Conservation (phyloP, 805 yeast species). For the Candida incommunis region DNA sequence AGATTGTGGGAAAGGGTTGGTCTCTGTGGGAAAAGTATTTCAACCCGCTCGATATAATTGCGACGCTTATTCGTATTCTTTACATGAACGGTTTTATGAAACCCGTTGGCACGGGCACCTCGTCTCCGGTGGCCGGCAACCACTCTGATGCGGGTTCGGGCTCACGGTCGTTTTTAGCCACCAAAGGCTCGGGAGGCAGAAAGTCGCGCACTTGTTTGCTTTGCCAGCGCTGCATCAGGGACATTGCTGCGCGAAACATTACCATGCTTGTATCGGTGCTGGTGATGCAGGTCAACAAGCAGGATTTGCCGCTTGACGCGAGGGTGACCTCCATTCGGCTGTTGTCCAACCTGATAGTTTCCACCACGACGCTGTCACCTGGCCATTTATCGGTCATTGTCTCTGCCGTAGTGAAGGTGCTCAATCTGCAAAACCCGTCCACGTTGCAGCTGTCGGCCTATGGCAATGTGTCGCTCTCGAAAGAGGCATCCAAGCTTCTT, state of each 20-base stretch:
- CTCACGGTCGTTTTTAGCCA: background rate
- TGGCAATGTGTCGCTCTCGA: slow-evolving; percentile 8
- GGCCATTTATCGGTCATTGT: slow-evolving; percentile 9
- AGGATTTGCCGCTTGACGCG: slow-evolving; percentile 2
- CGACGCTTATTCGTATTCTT: slow-evolving; percentile 7
- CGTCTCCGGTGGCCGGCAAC: background rate
- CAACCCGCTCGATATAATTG: slow-evolving; percentile 11
- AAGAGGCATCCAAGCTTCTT: slow-evolving; percentile 11
- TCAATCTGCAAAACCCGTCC: slow-evolving; percentile 7
- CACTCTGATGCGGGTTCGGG: background rate
- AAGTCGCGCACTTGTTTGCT: background rate
- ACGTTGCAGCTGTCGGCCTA: slow-evolving; percentile 6
- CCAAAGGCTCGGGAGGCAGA: background rate
- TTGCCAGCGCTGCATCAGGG: slow-evolving; percentile 9
- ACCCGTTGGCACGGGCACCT: background rate
- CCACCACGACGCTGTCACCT: slow-evolving; percentile 1
- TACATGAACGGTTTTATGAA: slow-evolving; percentile 8
- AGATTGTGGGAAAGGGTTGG: slow-evolving; percentile 14
- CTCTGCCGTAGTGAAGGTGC: slow-evolving; percentile 8
- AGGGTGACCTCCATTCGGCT: slow-evolving; percentile 11
- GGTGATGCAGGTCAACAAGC: slow-evolving; percentile 7
- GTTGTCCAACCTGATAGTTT: slow-evolving; percentile 6
- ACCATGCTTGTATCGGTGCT: slow-evolving; percentile 11
- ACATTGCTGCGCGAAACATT: slow-evolving; percentile 10
- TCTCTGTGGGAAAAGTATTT: slow-evolving; percentile 11